Base-by-base conservation (phyloP, 139 green algal species). In the Micromonas pusilla region DNA sequence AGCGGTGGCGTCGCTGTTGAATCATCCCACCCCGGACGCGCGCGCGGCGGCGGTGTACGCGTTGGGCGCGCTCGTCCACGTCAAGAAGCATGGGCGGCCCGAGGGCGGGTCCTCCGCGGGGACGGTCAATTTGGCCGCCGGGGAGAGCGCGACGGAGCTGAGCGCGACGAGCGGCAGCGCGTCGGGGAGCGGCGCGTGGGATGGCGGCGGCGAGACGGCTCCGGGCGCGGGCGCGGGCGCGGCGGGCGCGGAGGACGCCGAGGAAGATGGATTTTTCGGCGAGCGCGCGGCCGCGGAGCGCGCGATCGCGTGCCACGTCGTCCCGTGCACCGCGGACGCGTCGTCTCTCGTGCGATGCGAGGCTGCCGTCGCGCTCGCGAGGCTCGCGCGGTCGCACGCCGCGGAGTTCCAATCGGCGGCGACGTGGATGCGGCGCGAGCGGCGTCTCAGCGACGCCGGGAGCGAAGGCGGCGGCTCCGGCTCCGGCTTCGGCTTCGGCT, bases 31-130 rank as follows among this genome's bases (percentile, higher is more conserved):
- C 1, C 37, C 91, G 0, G 90, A 97, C 77, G 86, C 96, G 21
- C 86, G 92, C 1, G 91, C 93, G n/a, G 91, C 93, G 3, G 91
- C 91, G 0, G 87, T 94, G 1, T 97, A 93, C 85, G 88, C 89
- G 3, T 81, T 97, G 4, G 90, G 89, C 36, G 84, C 79, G 52
- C 85, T 96, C 23, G 88, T 98, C 20, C 78, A 90, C 16, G 28
- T 81, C 25, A 37, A n/a, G n/a, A n/a, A n/a, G n/a, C n/a, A n/a
- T n/a, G n/a, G n/a, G n/a, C n/a, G n/a, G n/a, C n/a, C n/a, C n/a
- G n/a, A n/a, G n/a, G n/a, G n/a, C n/a, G 45, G 13, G 5, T 31
- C 26, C 16, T 60, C 9, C 31, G 73, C 33, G 26, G 37, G 31
- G 16, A 72, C 28, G 9, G 25, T 72, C 33, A 52, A 72, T 21